These are phyloP conservation scores for Cymbopogon flexuosus DNA, from an alignment of 202 grass and related monocot species.

Conservation along the genomic window DNA sequence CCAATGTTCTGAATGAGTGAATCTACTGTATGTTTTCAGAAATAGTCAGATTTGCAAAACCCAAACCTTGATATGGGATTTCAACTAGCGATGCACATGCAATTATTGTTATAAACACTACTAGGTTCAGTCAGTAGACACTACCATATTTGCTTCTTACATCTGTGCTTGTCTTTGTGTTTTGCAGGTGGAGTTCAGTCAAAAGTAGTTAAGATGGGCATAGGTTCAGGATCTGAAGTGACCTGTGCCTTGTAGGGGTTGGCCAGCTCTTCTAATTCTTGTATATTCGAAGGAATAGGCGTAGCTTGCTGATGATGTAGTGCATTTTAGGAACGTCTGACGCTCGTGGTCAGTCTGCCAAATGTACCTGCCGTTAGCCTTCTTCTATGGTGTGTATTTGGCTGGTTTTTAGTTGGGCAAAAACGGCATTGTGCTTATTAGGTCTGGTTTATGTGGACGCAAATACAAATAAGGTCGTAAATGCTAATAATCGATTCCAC, in stretches of 20 bases:
- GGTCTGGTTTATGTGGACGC: conserved; percentile 19
- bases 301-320: conserved; percentile 34
- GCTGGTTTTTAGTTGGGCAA: conserved; percentile 20
- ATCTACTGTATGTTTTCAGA: neutral
- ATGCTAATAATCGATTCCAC: conserved; percentile 22
- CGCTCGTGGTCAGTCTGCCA: conserved; percentile 2
- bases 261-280: conserved; percentile 24
- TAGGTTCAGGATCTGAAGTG: conserved; percentile 20
- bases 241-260: neutral
- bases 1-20: neutral
- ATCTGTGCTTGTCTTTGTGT: conserved; percentile 15
- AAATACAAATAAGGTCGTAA: conserved; percentile 15
- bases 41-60: neutral
- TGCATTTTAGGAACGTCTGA: conserved; percentile 43
- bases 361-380: conserved; percentile 17
- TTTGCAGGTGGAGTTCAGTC: conserved; percentile 49
- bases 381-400: conserved; percentile 27
- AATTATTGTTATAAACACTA: neutral
- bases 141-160: neutral
- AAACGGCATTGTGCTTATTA: conserved; percentile 28
- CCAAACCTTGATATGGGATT: neutral
- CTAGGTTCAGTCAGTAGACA: neutral
- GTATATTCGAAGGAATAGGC: conserved; percentile 30
- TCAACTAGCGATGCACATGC: neutral
- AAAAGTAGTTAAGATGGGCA: conserved; percentile 9